These are phyloP conservation scores for Senecio squalidus DNA, from an alignment of 140 eudicot species.

Conservation along the genomic window DNA sequence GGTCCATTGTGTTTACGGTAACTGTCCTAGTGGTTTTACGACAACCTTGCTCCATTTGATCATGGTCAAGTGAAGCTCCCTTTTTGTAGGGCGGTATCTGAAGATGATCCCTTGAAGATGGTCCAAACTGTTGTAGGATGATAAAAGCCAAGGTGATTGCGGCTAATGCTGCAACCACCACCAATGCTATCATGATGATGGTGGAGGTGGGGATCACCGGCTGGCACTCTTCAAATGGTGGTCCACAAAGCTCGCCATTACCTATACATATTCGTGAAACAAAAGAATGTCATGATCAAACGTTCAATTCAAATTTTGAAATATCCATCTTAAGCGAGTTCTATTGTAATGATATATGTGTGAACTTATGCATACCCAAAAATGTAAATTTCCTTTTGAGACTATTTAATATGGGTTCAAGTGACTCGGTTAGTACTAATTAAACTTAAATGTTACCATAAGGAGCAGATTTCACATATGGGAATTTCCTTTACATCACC, in stretches of 20 bases:
- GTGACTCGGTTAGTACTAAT: too few relatives aligned
- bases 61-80: constrained; percentile 27
- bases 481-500: too few relatives aligned
- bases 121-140: constrained; percentile 40
- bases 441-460: too few relatives aligned
- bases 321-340: too few relatives aligned
- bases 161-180: constrained; percentile 37
- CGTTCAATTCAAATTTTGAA: too few relatives aligned
- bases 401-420: too few relatives aligned
- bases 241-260: constrained; percentile 61
- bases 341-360: too few relatives aligned
- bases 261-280: too few relatives aligned
- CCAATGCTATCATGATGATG: constrained; percentile 26
- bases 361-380: too few relatives aligned
- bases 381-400: too few relatives aligned
- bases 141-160: constrained; percentile 45
- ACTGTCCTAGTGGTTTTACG: not conserved
- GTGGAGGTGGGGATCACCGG: constrained; percentile 25
- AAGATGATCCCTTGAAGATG: constrained; percentile 11
- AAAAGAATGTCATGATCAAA: not conserved
- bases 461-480: too few relatives aligned
- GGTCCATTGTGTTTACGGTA: constrained; percentile 19
- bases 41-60: constrained; percentile 40
- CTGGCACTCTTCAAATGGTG: constrained; percentile 41
- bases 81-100: constrained; percentile 11